Percentiles rank a stretch among this genome's conserved stretches.
phyloP scores from a whole-genome alignment of 306 rosid genomes.

The Lathyrus aphaca region DNA sequence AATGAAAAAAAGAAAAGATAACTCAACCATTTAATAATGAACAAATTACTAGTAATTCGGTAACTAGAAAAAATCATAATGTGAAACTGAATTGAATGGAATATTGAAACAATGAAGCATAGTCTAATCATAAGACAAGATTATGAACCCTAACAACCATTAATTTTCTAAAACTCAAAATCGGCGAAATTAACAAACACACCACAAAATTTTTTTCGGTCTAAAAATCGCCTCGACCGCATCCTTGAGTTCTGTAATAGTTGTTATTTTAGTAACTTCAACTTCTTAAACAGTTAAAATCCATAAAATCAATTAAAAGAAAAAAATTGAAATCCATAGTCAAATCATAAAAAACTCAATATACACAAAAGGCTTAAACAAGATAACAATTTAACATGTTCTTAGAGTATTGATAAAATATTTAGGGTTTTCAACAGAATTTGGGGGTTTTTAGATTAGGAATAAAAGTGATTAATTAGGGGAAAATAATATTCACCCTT shows the following conservation, averaged over 20 bases:
- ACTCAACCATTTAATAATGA: background rate
- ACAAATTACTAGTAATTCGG: slow-evolving; percentile 8
- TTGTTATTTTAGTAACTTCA: slow-evolving; percentile 64
- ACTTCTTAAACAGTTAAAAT: slow-evolving; percentile 55
- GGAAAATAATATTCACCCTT: too few species aligned
- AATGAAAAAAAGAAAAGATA: background rate
- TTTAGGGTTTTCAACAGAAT: too few species aligned
- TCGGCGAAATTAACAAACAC: slow-evolving; percentile 30
- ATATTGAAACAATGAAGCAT: background rate
- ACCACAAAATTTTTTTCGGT: slow-evolving; percentile 84
- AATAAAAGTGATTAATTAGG: too few species aligned
- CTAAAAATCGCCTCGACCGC: slow-evolving; percentile 72
- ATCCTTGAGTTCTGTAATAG: slow-evolving; percentile 63
- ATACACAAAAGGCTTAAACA: too few species aligned
- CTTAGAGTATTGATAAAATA: too few species aligned
- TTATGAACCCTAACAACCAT: background rate
- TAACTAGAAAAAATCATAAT: slow-evolving; percentile 1
- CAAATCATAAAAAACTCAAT: too few species aligned
- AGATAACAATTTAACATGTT: too few species aligned
- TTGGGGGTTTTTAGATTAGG: too few species aligned
- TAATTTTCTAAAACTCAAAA: slow-evolving; percentile 10
- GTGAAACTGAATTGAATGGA: slow-evolving; percentile 8
- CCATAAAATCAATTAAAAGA: slow-evolving; percentile 17
- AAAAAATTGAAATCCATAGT: too few species aligned
- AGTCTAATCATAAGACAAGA: background rate